Evolutionary conservation across 2,329 filamentous ascomycete genomes (phyloP), one percentile per base, ranked within the genome.

Genomic region (Leptodontidium sp.): DNA sequence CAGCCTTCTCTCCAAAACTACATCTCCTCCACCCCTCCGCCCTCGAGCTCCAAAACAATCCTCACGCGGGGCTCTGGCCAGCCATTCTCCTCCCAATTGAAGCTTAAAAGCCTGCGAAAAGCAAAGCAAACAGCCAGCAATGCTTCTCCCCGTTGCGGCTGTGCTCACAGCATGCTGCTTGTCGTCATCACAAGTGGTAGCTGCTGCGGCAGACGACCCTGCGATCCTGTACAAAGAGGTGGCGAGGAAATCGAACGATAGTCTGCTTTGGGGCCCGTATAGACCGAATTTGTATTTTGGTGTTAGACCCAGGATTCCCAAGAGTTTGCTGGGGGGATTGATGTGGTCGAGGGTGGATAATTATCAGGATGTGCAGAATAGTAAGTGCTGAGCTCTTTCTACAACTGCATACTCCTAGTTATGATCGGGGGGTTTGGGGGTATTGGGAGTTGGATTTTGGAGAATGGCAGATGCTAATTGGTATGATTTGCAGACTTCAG

Each of bases 241-340:
- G 62, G 76, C 74, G 7, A 66, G 77, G 32, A 71, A 72, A 29
- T 88, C 88, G 77, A 97, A 98, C 80, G 87, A 97, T 77, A 95
- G 91, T 77, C 85, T 99, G 75, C 85, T 98, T 83, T 99, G 96
- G 96, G 96, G 96, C 0, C 93, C 96, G 1, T 99, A 98, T 82
- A 89, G 93, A 74, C 92, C 95, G 0, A 98, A 98, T 77, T 81
- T 98, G 55, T 98, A 98, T 81, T 98, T 98, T 83, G 95, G 95
- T 1, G 88, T 97, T 45, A 87, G 93, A 24, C 93, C 95, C 57
- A 87, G 94, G 68, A 85, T 95, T 61, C 91, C 94, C 0, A 90
- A 94, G 78, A 94, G 93, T 75, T 80, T 98, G 73, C 89, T 91
- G 80, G 90, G 93, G 1, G 94, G 92, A 0, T 84, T 99, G 78